Evolutionary conservation across 805 yeast genomes (phyloP).

Genomic region (Sugiyamaella mastotermitis): DNA sequence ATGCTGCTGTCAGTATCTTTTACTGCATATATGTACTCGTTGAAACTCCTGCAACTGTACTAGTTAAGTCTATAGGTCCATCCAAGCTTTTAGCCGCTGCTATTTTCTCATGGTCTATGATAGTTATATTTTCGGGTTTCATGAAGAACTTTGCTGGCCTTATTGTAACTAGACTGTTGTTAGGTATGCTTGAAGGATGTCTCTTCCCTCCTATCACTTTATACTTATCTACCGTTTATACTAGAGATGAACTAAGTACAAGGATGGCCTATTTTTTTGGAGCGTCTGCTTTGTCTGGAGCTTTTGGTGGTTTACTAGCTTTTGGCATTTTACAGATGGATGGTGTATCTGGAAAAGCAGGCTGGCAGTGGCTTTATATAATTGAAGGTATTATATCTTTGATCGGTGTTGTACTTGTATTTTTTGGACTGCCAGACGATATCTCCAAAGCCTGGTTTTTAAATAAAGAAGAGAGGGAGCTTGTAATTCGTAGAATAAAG

Average conservation of each 20-base stretch:
- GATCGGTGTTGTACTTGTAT: constrained; percentile 35
- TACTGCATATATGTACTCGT: constrained; percentile 63
- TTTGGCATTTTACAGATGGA: constrained; percentile 40
- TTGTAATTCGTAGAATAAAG: not conserved
- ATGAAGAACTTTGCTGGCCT: constrained; percentile 47
- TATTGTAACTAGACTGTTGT: constrained; percentile 53
- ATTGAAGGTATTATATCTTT: constrained; percentile 43
- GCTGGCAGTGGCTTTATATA: constrained; percentile 48
- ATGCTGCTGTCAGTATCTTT: constrained; percentile 60
- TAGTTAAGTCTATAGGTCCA: constrained; percentile 39
- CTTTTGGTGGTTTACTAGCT: constrained; percentile 44
- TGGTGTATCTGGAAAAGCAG: constrained; percentile 34
- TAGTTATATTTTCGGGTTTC: constrained; percentile 12
- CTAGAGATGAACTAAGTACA: constrained; percentile 32
- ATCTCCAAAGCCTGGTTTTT: constrained; percentile 31
- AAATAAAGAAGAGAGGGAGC: constrained; percentile 21
- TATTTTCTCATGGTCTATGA: constrained; percentile 7
- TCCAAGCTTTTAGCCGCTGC: constrained; percentile 41
- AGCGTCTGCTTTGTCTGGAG: constrained; percentile 40
- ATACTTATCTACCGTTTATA: constrained; percentile 35
- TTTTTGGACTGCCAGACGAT: constrained; percentile 47
- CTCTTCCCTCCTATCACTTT: constrained; percentile 38
- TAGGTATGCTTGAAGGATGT: constrained; percentile 58
- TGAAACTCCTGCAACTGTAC: constrained; percentile 39
- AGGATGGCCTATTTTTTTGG: constrained; percentile 34